These are phyloP conservation scores for Mycena leptocephala DNA, from an alignment of 768 basidiomycete species.

Conservation along the genomic window DNA sequence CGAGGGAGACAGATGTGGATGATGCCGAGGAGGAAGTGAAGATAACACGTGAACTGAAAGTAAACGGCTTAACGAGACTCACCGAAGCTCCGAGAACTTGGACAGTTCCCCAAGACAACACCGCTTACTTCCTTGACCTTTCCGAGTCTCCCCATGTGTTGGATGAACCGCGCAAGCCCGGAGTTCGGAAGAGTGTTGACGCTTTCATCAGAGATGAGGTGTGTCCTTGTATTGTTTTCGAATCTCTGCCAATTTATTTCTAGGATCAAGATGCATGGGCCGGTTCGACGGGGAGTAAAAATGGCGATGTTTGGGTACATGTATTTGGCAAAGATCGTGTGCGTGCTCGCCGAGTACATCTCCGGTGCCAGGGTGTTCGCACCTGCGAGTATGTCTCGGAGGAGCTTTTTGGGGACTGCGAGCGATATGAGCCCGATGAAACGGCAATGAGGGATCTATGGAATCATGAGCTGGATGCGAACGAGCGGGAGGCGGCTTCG, in stretches of 20 bases:
- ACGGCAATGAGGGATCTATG: too few relatives aligned
- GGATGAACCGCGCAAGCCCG: too few relatives aligned
- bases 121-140: too few relatives aligned
- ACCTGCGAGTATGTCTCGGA: conserved; percentile 16
- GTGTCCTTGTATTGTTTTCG: not conserved
- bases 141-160: too few relatives aligned
- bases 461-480: conserved; percentile 18
- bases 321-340: not conserved
- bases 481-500: conserved; percentile 22
- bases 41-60: too few relatives aligned
- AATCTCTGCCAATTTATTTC: not conserved
- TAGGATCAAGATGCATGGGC: conserved; percentile 9
- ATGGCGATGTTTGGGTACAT: not conserved
- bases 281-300: not conserved
- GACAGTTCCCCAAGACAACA: too few relatives aligned
- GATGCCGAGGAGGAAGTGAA: too few relatives aligned
- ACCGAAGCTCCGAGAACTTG: too few relatives aligned
- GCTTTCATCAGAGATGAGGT: too few relatives aligned
- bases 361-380: conserved; percentile 12
- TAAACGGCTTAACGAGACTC: too few relatives aligned
- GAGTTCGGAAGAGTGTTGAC: too few relatives aligned
- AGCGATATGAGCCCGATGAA: conserved; percentile 24
- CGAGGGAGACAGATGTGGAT: too few relatives aligned
- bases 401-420: conserved; percentile 15
- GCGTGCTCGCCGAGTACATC: conserved; percentile 2